phyloP scores from a whole-genome alignment of 176 grass and related monocot genomes.

The Aegilops umbellulata region DNA sequence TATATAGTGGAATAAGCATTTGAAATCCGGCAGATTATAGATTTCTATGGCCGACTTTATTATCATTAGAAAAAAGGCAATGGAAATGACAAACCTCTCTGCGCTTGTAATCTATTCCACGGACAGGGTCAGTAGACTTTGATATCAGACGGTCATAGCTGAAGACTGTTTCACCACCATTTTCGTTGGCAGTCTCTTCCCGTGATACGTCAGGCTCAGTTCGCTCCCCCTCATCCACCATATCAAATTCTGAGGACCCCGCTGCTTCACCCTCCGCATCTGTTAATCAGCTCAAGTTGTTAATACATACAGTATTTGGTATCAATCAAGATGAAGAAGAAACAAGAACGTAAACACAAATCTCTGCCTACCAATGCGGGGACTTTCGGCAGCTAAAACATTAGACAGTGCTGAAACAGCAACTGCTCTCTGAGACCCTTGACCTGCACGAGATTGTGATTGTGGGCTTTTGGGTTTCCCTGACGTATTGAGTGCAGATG shows the following conservation, averaged over 20 bases:
- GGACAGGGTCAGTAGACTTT: constrained; percentile 74
- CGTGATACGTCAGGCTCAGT: constrained; percentile 53
- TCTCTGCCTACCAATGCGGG: background rate
- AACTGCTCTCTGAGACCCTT: constrained; percentile 93
- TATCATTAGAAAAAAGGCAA: background rate
- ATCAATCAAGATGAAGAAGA: constrained; percentile 2
- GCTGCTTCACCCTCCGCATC: constrained; percentile 44
- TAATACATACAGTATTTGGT: background rate
- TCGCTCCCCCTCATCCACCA: constrained; percentile 43
- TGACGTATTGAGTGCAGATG: constrained; percentile 66
- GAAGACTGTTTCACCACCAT: constrained; percentile 67
- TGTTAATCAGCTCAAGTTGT: constrained; percentile 37
- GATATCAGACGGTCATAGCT: constrained; percentile 85
- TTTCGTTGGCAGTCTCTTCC: constrained; percentile 62
- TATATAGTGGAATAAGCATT: constrained; percentile 5
- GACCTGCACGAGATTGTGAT: constrained; percentile 38
- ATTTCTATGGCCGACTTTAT: background rate
- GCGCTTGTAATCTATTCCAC: constrained; percentile 82
- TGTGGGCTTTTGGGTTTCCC: constrained; percentile 54
- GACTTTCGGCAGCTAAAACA: constrained; percentile 69
- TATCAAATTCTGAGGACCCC: constrained; percentile 18
- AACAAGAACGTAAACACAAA: background rate
- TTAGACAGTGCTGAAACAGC: constrained; percentile 88
- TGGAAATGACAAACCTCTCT: constrained; percentile 72
- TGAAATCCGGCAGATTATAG: background rate